These are phyloP conservation scores for Beauveria sp. DNA, from an alignment of 2,329 filamentous ascomycete species.

Conservation along the genomic window DNA sequence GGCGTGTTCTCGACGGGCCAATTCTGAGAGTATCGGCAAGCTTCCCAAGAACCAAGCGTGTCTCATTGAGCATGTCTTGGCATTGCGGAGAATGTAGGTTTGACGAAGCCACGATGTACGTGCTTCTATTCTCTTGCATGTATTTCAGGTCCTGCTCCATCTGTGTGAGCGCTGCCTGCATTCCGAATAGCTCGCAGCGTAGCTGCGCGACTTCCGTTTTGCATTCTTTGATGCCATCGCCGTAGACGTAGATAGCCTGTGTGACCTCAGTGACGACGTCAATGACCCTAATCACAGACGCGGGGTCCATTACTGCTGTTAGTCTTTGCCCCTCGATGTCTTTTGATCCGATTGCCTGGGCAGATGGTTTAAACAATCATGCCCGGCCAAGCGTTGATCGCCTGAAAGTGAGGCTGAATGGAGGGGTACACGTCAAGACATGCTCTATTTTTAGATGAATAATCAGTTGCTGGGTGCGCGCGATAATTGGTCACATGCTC, in stretches of 20 bases:
- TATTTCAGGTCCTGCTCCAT: neutral
- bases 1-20: neutral
- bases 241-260: constrained; percentile 1
- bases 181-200: constrained; percentile 8
- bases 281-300: constrained; percentile 6
- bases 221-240: constrained; percentile 1
- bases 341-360: too few species aligned
- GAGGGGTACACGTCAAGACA: too few species aligned
- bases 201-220: constrained; percentile 7
- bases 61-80: constrained; percentile 3
- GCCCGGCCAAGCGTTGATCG: too few species aligned
- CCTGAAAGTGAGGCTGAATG: too few species aligned
- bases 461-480: too few species aligned
- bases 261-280: constrained; percentile 2
- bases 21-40: neutral
- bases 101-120: neutral
- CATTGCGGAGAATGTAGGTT: neutral
- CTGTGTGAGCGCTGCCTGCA: constrained; percentile 5
- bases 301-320: neutral
- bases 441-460: too few species aligned
- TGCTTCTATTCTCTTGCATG: neutral
- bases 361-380: too few species aligned
- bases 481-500: too few species aligned
- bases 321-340: too few species aligned
- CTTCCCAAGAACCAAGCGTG: neutral